phyloP scores from a whole-genome alignment of 1,139 yeast species.

The Hansenula lynferdii region DNA sequence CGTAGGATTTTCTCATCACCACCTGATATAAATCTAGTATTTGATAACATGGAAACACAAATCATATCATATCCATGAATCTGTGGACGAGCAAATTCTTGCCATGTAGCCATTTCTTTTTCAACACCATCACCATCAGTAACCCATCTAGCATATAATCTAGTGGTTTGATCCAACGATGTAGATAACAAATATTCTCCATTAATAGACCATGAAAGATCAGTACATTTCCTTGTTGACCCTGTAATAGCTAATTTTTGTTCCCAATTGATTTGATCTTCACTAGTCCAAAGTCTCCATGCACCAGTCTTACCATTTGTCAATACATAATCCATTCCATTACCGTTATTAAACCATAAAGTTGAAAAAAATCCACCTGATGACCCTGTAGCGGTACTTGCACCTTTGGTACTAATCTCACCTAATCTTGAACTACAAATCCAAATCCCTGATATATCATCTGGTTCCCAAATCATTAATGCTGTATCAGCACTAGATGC shows the following conservation, averaged over 20 bases:
- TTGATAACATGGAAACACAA: constrained; percentile 60
- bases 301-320: constrained; percentile 93
- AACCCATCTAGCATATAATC: constrained; percentile 68
- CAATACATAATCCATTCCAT: constrained; percentile 45
- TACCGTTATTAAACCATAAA: constrained; percentile 58
- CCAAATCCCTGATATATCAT: constrained; percentile 86
- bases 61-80: constrained; percentile 98
- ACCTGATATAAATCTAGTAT: constrained; percentile 76
- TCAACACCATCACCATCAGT: constrained; percentile 25
- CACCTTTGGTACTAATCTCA: constrained; percentile 91
- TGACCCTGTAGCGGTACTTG: constrained; percentile 97
- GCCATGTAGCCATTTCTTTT: constrained; percentile 49
- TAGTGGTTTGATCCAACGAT: constrained; percentile 87
- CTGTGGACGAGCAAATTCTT: constrained; percentile 94
- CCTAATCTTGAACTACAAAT: constrained; percentile 78
- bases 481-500: constrained; percentile 95
- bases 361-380: constrained; percentile 97
- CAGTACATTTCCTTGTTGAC: constrained; percentile 69
- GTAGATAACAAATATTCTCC: constrained; percentile 74
- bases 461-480: constrained; percentile 95
- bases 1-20: constrained; percentile 95
- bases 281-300: constrained; percentile 70
- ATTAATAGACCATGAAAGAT: constrained; percentile 67
- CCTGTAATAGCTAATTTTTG: constrained; percentile 71
- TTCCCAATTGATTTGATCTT: constrained; percentile 40